Conservation (phyloP, 1,284 basidiomycete species). For the Coniferiporia sulphurascens region DNA sequence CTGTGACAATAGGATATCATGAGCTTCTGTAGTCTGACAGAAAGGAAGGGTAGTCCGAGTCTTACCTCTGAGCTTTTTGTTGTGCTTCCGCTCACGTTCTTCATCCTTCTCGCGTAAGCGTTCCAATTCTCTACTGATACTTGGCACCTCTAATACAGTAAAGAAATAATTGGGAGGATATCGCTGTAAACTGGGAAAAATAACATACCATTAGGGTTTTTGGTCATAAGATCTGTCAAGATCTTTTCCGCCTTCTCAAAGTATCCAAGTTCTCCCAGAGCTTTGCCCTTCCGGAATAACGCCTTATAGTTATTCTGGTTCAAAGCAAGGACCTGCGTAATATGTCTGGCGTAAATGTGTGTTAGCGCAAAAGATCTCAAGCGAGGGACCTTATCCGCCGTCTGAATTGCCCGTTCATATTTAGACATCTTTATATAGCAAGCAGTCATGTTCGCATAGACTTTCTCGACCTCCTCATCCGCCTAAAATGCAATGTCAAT, state of each 20-base stretch:
- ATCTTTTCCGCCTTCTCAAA: constrained; percentile 65
- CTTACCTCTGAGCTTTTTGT: constrained; percentile 70
- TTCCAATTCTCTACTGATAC: constrained; percentile 55
- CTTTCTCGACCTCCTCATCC: constrained; percentile 70
- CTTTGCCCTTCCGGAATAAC: constrained; percentile 76
- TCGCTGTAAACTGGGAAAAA: neutral
- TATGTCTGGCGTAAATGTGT: neutral
- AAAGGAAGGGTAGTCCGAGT: neutral
- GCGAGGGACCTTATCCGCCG: constrained; percentile 60
- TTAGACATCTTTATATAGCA: constrained; percentile 73
- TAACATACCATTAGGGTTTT: constrained; percentile 51
- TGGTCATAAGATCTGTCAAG: constrained; percentile 56
- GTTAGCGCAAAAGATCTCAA: too few species aligned
- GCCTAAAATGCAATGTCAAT: constrained; percentile 36
- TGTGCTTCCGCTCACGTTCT: constrained; percentile 56
- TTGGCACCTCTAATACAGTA: constrained; percentile 43
- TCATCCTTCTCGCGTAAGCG: constrained; percentile 56
- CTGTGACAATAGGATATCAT: neutral
- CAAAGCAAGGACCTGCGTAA: constrained; percentile 56
- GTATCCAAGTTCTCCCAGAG: constrained; percentile 65
- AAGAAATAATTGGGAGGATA: neutral
- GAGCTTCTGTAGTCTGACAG: neutral
- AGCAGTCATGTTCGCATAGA: constrained; percentile 77
- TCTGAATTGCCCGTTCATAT: constrained; percentile 70
- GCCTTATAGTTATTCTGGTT: constrained; percentile 74